Conservation (phyloP, 2,329 filamentous ascomycete genomes). For the Diaporthe destruens region DNA sequence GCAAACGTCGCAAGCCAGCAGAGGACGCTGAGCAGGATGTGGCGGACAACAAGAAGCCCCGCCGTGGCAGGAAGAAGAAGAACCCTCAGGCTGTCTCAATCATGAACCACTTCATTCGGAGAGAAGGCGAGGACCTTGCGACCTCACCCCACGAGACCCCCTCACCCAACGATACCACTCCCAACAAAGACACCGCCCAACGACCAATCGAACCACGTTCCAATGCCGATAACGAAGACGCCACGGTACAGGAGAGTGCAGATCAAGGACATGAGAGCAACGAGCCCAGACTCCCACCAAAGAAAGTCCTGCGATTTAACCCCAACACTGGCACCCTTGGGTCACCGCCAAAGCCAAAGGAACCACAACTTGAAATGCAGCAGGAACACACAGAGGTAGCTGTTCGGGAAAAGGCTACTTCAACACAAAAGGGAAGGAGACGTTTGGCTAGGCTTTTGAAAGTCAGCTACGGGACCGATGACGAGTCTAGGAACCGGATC, state of each 20-base stretch:
- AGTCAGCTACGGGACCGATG: constrained; percentile 70
- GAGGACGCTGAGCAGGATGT: constrained; percentile 41
- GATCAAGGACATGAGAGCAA: neutral
- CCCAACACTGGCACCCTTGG: constrained; percentile 72
- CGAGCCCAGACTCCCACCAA: constrained; percentile 46
- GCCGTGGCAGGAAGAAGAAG: constrained; percentile 47
- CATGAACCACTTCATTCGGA: constrained; percentile 45
- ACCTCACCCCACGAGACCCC: constrained; percentile 34
- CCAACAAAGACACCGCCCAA: neutral
- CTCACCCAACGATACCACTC: constrained; percentile 9
- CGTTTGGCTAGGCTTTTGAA: constrained; percentile 60
- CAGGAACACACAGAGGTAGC: constrained; percentile 41
- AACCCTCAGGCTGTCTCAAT: constrained; percentile 44
- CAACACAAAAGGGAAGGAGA: constrained; percentile 52
- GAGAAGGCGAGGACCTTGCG: constrained; percentile 30
- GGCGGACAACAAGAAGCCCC: constrained; percentile 41
- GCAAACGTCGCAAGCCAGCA: constrained; percentile 47
- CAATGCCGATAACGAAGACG: neutral
- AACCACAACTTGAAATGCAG: constrained; percentile 38
- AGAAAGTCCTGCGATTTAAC: constrained; percentile 69
- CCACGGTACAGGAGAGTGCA: neutral
- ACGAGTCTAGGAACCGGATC: constrained; percentile 59
- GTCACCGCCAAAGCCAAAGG: constrained; percentile 69
- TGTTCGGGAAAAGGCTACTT: constrained; percentile 39
- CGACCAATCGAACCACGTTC: neutral